A percentile compares a stretch with the other conserved stretches of the same genome.
Evolutionary conservation across 1,139 yeast species (phyloP).

Genomic region (Kodamaea arcana): DNA sequence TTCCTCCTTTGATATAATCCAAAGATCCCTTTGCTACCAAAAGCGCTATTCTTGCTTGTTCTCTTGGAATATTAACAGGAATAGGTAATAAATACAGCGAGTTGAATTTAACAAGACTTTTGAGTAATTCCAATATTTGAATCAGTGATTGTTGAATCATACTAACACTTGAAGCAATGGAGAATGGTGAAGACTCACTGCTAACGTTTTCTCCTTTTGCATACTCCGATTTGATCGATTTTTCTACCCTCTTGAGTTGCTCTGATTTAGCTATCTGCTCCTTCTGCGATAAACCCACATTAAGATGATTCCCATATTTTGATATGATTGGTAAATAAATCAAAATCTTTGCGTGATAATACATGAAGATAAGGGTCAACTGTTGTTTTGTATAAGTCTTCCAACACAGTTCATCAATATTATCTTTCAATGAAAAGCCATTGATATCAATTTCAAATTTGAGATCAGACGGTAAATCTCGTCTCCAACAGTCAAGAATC

Average conservation of each 20-base stretch:
- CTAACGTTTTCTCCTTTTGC: too few species aligned
- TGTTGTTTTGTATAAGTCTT: slow-evolving; percentile 44
- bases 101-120: slow-evolving; percentile 39
- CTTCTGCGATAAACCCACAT: slow-evolving; percentile 42
- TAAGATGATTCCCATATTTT: slow-evolving; percentile 41
- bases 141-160: slow-evolving; percentile 75
- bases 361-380: slow-evolving; percentile 58
- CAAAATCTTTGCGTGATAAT: slow-evolving; percentile 75
- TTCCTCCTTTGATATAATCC: slow-evolving; percentile 82
- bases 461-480: slow-evolving; percentile 59
- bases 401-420: slow-evolving; percentile 29
- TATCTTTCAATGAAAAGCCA: slow-evolving; percentile 46
- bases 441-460: slow-evolving; percentile 65
- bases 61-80: slow-evolving; percentile 68
- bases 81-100: slow-evolving; percentile 50
- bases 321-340: slow-evolving; percentile 74
- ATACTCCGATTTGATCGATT: too few species aligned
- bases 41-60: slow-evolving; percentile 63
- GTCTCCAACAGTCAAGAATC: slow-evolving; percentile 73
- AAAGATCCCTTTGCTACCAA: slow-evolving; percentile 75
- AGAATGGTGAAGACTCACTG: slow-evolving; percentile 9
- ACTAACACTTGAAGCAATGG: slow-evolving; percentile 47
- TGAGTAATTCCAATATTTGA: slow-evolving; percentile 57
- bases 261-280: slow-evolving; percentile 24
- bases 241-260: too few species aligned